Conservation (phyloP, 495 filamentous ascomycete species). For the Trichoderma gamsii region DNA sequence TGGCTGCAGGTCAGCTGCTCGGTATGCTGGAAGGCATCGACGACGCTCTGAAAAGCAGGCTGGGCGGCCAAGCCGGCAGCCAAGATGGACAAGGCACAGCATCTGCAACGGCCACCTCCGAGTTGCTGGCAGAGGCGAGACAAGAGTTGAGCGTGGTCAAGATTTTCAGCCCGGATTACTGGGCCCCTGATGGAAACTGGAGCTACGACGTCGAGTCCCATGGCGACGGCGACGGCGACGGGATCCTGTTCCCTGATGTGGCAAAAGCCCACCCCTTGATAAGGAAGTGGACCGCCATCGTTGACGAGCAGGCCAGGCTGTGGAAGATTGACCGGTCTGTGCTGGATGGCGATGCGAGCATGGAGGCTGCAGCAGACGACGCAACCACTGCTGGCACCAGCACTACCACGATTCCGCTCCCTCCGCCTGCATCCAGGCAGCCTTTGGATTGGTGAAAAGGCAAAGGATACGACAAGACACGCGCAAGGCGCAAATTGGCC, state of each 20-base stretch:
- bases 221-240: slow-evolving; percentile 22
- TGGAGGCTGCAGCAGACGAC: slow-evolving; percentile 3
- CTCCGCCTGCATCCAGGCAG: not conserved
- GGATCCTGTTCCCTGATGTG: slow-evolving; percentile 45
- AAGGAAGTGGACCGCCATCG: slow-evolving; percentile 45
- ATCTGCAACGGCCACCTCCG: slow-evolving; percentile 18
- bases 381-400: not conserved
- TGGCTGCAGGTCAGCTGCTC: slow-evolving; percentile 61
- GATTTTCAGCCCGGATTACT: slow-evolving; percentile 59
- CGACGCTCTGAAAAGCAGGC: slow-evolving; percentile 27
- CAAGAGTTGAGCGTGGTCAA: slow-evolving; percentile 54
- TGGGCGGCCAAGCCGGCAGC: slow-evolving; percentile 14
- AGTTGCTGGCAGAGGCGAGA: slow-evolving; percentile 47
- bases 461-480: not conserved
- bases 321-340: slow-evolving; percentile 39
- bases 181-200: slow-evolving; percentile 57
- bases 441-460: not conserved
- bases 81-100: slow-evolving; percentile 23
- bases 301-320: slow-evolving; percentile 36
- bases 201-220: slow-evolving; percentile 47
- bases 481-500: not conserved
- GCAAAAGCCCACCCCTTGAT: slow-evolving; percentile 56
- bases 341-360: not conserved
- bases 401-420: not conserved
- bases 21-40: slow-evolving; percentile 65